Evolutionary conservation across 2,329 filamentous ascomycete species (phyloP).

Genomic region (Trichothecium sympodiale): DNA sequence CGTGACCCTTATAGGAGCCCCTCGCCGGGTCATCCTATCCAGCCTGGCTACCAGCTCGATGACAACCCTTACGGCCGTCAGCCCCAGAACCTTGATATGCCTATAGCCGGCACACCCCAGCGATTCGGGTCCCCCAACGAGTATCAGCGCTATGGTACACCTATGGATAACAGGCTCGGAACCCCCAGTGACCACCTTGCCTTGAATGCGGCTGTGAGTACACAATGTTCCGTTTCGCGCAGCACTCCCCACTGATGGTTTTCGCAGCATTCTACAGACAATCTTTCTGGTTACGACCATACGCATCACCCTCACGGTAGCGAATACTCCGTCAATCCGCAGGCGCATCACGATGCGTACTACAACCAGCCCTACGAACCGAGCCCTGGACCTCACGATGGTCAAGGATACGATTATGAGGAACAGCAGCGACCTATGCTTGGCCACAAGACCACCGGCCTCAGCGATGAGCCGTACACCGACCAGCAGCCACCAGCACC

Average conservation of each 20-base stretch:
- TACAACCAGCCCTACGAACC: constrained; percentile 76
- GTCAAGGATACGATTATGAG: constrained; percentile 54
- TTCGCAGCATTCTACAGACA: constrained; percentile 39
- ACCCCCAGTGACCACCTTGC: constrained; percentile 67
- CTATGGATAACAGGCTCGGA: constrained; percentile 23
- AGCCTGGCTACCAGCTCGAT: constrained; percentile 70
- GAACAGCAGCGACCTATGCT: constrained; percentile 71
- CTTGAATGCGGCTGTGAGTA: constrained; percentile 72
- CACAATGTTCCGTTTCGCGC: neutral
- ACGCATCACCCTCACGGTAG: constrained; percentile 34
- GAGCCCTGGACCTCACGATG: constrained; percentile 44
- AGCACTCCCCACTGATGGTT: neutral
- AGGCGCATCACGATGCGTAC: constrained; percentile 80
- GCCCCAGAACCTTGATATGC: constrained; percentile 17
- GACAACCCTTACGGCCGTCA: constrained; percentile 55
- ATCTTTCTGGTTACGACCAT: constrained; percentile 35
- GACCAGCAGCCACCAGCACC: constrained; percentile 29
- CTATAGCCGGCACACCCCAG: constrained; percentile 8
- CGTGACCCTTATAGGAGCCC: constrained; percentile 51
- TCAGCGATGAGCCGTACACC: constrained; percentile 28
- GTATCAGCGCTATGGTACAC: constrained; percentile 2
- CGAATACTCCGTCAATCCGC: constrained; percentile 69
- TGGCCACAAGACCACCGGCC: constrained; percentile 42
- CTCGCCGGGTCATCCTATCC: constrained; percentile 61
- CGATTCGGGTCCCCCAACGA: constrained; percentile 5